These are phyloP conservation scores for Chrysosporium queenslandicum DNA, from an alignment of 2,329 filamentous ascomycete species.

Conservation along the genomic window DNA sequence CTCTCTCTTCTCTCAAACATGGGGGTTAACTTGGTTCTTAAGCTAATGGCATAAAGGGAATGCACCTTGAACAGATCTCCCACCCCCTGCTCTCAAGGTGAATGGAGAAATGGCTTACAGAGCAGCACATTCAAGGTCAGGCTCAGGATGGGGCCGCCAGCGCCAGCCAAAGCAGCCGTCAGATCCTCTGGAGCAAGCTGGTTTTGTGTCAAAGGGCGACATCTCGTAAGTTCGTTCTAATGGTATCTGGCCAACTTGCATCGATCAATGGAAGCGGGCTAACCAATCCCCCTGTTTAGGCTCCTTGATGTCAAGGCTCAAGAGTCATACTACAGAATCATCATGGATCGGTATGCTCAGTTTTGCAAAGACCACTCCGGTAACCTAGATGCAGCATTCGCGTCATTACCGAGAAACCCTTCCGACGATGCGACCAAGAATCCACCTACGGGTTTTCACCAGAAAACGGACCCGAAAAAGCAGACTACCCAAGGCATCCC, in stretches of 20 bases:
- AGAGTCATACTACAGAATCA: constrained; percentile 75
- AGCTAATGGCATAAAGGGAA: neutral
- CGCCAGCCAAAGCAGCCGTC: constrained; percentile 54
- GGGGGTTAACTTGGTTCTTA: neutral
- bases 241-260: neutral
- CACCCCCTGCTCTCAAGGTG: constrained; percentile 2
- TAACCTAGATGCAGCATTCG: constrained; percentile 65
- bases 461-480: constrained; percentile 14
- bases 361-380: constrained; percentile 71
- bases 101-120: constrained; percentile 1
- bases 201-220: constrained; percentile 85
- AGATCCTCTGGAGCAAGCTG: constrained; percentile 71
- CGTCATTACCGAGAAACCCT: constrained; percentile 45
- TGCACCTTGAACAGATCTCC: neutral
- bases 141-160: constrained; percentile 51
- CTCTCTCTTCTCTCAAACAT: neutral
- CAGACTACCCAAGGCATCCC: constrained; percentile 18
- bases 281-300: constrained; percentile 38
- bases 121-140: constrained; percentile 12
- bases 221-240: constrained; percentile 49
- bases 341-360: constrained; percentile 78
- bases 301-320: constrained; percentile 67
- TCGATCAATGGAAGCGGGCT: constrained; percentile 11
- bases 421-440: constrained; percentile 33
- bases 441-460: constrained; percentile 25